Evolutionary conservation across 805 yeast species (phyloP).

Genomic region (Kodamaea laetipori): DNA sequence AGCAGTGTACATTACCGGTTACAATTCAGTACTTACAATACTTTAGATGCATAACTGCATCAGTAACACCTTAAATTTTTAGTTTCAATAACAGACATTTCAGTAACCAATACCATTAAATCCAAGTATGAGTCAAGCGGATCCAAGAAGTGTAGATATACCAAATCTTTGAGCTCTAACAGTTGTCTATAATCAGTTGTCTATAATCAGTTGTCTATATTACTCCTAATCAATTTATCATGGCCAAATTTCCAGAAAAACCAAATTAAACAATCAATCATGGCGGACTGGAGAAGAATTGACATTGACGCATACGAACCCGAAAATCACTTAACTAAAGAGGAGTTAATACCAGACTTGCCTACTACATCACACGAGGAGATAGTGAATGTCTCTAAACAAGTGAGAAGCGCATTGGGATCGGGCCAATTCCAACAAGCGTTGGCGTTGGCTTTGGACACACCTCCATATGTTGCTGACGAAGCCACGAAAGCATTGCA

Average conservation of each 20-base stretch:
- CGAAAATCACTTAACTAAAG: slow-evolving; percentile 65
- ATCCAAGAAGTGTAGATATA: no score
- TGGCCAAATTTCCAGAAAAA: not conserved
- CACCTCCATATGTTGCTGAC: slow-evolving; percentile 84
- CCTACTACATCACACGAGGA: slow-evolving; percentile 50
- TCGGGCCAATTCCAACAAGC: slow-evolving; percentile 76
- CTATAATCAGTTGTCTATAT: no score
- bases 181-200: no score
- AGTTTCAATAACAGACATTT: no score
- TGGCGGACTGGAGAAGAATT: slow-evolving; percentile 90
- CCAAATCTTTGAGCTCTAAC: no score
- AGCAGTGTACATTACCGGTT: not conserved
- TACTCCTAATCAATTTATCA: no score
- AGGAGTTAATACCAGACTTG: slow-evolving; percentile 61
- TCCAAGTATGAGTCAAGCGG: no score
- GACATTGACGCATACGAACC: slow-evolving; percentile 92
- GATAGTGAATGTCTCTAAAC: slow-evolving; percentile 54
- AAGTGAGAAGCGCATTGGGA: slow-evolving; percentile 62
- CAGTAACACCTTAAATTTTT: no score
- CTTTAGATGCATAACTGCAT: no score
- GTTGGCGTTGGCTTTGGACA: slow-evolving; percentile 58
- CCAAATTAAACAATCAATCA: slow-evolving; percentile 18
- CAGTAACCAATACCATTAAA: no score
- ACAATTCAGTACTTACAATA: no score
- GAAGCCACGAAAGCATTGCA: slow-evolving; percentile 52